These are phyloP conservation scores for Candida nonsorbophila DNA, from an alignment of 805 yeast species.

Conservation along the genomic window DNA sequence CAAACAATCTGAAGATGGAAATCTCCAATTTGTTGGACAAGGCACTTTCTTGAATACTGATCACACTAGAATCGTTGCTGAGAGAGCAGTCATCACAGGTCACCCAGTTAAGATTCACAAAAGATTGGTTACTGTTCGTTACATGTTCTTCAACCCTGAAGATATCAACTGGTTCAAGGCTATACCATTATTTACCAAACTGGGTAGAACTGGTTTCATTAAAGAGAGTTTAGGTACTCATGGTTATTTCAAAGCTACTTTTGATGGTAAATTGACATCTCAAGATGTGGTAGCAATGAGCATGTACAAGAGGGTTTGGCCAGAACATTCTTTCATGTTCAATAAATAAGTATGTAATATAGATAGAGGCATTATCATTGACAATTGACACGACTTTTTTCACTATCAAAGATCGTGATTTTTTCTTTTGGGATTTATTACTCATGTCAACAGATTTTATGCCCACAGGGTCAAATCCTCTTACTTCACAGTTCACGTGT, in stretches of 20 bases:
- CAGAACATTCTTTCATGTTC: conserved; percentile 34
- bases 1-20: conserved; percentile 49
- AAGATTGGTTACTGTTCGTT: conserved; percentile 83
- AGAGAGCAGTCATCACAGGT: conserved; percentile 87
- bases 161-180: conserved; percentile 88
- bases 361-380: not conserved
- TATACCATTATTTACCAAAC: conserved; percentile 86
- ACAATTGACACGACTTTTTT: not conserved
- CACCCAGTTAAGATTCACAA: conserved; percentile 94
- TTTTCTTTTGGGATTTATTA: not conserved
- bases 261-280: conserved; percentile 83
- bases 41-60: conserved; percentile 89
- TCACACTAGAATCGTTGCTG: conserved; percentile 77
- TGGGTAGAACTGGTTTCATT: conserved; percentile 91
- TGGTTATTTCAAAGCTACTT: conserved; percentile 94
- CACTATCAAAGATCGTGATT: not conserved
- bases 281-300: conserved; percentile 96
- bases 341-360: not conserved
- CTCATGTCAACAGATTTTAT: conserved; percentile 5
- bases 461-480: conserved; percentile 19
- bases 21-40: conserved; percentile 71
- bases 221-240: conserved; percentile 96
- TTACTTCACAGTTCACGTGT: conserved; percentile 27
- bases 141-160: conserved; percentile 92
- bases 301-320: conserved; percentile 92